phyloP scores from a whole-genome alignment of 1,139 yeast species.

The Pichia sp. region DNA sequence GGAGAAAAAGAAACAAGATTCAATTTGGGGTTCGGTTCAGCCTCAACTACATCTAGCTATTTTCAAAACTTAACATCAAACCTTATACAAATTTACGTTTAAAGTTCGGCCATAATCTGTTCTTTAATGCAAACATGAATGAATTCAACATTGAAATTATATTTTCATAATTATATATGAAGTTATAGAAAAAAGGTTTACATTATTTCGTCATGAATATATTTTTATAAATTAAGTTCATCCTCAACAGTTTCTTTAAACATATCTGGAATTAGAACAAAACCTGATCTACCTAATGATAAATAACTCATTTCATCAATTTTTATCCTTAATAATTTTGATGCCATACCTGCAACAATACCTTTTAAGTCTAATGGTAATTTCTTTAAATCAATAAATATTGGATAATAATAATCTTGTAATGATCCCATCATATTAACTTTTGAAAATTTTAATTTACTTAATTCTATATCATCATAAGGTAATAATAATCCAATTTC shows the following conservation, averaged over 20 bases:
- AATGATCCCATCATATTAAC: conserved; percentile 47
- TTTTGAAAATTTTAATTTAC: conserved; percentile 39
- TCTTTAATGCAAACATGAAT: too few species aligned
- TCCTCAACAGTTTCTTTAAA: conserved; percentile 11
- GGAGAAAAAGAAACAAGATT: too few species aligned
- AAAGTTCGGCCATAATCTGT: too few species aligned
- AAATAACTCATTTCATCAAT: conserved; percentile 52
- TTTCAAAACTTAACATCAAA: too few species aligned
- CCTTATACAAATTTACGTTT: too few species aligned
- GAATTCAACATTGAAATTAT: too few species aligned
- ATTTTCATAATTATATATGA: too few species aligned
- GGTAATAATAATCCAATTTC: conserved; percentile 54
- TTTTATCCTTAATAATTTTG: conserved; percentile 34
- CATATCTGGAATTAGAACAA: conserved; percentile 55
- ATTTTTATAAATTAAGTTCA: background rate
- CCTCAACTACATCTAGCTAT: too few species aligned
- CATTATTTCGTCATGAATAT: too few species aligned
- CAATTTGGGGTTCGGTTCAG: too few species aligned
- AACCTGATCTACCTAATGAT: conserved; percentile 57
- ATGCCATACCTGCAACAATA: conserved; percentile 62
- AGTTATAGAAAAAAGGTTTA: too few species aligned
- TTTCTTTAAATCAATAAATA: conserved; percentile 47
- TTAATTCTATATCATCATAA: conserved; percentile 34
- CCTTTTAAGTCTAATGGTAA: conserved; percentile 61
- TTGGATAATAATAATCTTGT: conserved; percentile 53